Conservation (phyloP, 768 basidiomycete species). For the Kwoniella bestiolae region DNA sequence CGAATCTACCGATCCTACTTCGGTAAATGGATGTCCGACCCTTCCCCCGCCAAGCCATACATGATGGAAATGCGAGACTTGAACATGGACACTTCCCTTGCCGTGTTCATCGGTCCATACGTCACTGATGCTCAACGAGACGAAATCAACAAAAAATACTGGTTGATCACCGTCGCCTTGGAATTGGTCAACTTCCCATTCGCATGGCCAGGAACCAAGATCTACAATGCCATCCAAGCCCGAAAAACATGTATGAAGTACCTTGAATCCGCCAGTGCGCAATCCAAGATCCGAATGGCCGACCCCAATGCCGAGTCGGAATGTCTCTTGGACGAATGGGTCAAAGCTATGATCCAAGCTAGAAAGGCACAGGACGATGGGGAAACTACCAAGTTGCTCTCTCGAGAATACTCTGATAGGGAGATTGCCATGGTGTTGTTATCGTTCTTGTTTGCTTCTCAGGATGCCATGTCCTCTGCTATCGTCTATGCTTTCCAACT, state of each 20-base stretch:
- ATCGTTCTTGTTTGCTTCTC: constrained; percentile 93
- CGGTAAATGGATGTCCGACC: constrained; percentile 68
- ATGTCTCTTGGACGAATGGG: constrained; percentile 94
- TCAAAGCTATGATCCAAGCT: constrained; percentile 69
- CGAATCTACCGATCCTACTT: constrained; percentile 76
- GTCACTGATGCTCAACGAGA: constrained; percentile 76
- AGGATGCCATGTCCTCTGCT: constrained; percentile 98
- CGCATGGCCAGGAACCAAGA: constrained; percentile 91
- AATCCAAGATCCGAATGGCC: constrained; percentile 81
- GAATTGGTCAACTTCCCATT: constrained; percentile 99
- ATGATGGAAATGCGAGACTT: constrained; percentile 92
- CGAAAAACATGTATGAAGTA: constrained; percentile 75
- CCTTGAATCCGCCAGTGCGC: constrained; percentile 74
- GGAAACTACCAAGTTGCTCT: constrained; percentile 68
- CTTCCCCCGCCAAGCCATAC: constrained; percentile 61
- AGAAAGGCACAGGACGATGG: constrained; percentile 45
- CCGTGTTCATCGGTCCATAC: constrained; percentile 91
- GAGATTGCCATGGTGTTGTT: constrained; percentile 98
- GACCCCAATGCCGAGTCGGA: constrained; percentile 71
- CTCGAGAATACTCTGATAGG: constrained; percentile 78
- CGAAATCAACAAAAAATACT: constrained; percentile 92
- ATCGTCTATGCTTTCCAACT: constrained; percentile 96
- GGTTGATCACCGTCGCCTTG: constrained; percentile 90
- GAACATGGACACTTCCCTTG: constrained; percentile 96
- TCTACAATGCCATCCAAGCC: constrained; percentile 89